phyloP scores from a whole-genome alignment of 495 filamentous ascomycete genomes.

The Hypoxylon intermedium region DNA sequence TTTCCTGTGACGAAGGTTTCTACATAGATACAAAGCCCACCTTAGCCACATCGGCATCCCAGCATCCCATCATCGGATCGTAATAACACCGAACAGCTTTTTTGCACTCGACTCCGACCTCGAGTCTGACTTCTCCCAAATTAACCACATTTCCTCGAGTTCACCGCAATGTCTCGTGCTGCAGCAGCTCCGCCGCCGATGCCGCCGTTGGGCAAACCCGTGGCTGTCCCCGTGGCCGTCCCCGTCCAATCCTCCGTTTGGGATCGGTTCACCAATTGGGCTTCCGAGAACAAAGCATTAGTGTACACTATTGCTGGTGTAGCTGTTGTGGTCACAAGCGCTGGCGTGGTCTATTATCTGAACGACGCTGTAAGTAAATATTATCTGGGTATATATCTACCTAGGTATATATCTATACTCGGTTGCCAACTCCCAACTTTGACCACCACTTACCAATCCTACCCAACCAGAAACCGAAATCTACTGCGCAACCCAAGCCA shows the following conservation, averaged over 20 bases:
- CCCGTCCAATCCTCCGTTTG: constrained; percentile 71
- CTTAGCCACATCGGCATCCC: background rate
- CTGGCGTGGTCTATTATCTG: constrained; percentile 91
- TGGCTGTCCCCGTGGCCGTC: constrained; percentile 49
- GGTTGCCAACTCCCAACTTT: background rate
- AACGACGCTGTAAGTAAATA: constrained; percentile 53
- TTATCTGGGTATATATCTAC: background rate
- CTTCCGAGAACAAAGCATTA: constrained; percentile 89
- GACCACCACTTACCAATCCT: constrained; percentile 11
- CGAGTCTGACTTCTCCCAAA: background rate
- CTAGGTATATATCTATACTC: no score
- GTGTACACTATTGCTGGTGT: constrained; percentile 97
- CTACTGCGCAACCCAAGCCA: constrained; percentile 47
- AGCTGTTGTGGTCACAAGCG: constrained; percentile 86
- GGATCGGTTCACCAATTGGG: constrained; percentile 90
- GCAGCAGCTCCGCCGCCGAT: constrained; percentile 50
- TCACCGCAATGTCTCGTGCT: constrained; percentile 49
- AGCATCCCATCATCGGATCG: background rate
- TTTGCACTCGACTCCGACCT: constrained; percentile 6
- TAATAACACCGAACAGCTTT: background rate
- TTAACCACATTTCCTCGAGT: constrained; percentile 2
- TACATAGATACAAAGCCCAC: background rate
- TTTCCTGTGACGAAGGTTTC: background rate
- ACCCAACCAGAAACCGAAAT: constrained; percentile 36
- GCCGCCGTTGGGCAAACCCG: constrained; percentile 46